phyloP scores from a whole-genome alignment of 2,329 filamentous ascomycete species.

The Aspergillus glaucus region DNA sequence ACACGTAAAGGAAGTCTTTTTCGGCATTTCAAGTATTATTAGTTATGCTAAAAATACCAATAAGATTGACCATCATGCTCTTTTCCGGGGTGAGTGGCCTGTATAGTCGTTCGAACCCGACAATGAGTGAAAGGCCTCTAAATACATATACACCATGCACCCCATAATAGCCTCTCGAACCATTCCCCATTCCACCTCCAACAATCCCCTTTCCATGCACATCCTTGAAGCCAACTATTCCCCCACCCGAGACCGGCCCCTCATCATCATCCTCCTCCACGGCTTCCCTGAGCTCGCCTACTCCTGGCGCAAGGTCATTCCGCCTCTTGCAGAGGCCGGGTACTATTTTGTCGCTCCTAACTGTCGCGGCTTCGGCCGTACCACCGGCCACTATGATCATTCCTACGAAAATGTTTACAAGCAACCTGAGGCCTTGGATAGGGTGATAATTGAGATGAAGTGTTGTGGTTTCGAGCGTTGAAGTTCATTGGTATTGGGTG shows the following conservation, averaged over 20 bases:
- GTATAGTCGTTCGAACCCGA: too few species aligned
- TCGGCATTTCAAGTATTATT: too few species aligned
- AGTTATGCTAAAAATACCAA: too few species aligned
- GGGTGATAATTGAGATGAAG: too few species aligned
- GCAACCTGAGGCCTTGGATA: too few species aligned
- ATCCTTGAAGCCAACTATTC: slow-evolving; percentile 49
- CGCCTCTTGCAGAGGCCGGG: slow-evolving; percentile 51
- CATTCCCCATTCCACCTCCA: slow-evolving; percentile 49
- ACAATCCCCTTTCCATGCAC: slow-evolving; percentile 49
- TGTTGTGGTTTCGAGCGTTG: too few species aligned
- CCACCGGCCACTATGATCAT: slow-evolving; percentile 53
- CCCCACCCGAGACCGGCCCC: slow-evolving; percentile 39
- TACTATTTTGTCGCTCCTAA: slow-evolving; percentile 63
- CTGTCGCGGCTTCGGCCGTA: slow-evolving; percentile 62
- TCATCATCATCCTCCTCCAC: slow-evolving; percentile 58
- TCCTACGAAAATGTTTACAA: slow-evolving; percentile 35
- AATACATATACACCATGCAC: not conserved
- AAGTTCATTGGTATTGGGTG: too few species aligned
- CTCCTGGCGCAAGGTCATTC: slow-evolving; percentile 62
- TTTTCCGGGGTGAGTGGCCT: too few species aligned
- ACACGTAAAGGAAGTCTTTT: too few species aligned
- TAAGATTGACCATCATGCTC: too few species aligned
- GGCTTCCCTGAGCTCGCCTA: slow-evolving; percentile 65
- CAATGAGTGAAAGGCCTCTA: too few species aligned
- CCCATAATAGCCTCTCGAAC: slow-evolving; percentile 50